These are phyloP conservation scores for Mucor racemosus DNA, from an alignment of 371 early-diverging fungal genomes.

Conservation along the genomic window DNA sequence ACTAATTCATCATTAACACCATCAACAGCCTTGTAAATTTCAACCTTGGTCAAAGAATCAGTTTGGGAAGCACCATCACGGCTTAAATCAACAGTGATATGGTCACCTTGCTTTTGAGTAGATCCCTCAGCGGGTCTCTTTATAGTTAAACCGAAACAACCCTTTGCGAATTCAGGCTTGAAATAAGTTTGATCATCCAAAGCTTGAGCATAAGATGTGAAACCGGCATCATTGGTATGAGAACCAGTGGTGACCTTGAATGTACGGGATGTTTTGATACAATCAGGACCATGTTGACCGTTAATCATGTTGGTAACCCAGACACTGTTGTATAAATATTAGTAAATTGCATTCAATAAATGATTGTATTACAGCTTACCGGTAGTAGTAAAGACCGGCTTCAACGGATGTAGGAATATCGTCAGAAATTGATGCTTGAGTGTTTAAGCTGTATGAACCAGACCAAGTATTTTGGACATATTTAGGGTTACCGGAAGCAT, in stretches of 20 bases:
- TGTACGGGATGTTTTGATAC: slow-evolving; percentile 47
- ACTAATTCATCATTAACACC: slow-evolving; percentile 21
- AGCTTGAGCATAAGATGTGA: slow-evolving; percentile 40
- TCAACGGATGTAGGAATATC: slow-evolving; percentile 30
- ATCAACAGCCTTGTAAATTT: slow-evolving; percentile 26
- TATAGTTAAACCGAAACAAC: slow-evolving; percentile 38
- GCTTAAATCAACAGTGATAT: slow-evolving; percentile 15
- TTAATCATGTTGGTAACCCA: slow-evolving; percentile 42
- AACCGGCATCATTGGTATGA: slow-evolving; percentile 53
- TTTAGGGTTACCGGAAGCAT: slow-evolving; percentile 17
- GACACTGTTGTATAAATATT: slow-evolving; percentile 18
- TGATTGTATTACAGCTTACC: slow-evolving; percentile 19
- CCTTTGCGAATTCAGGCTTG: slow-evolving; percentile 27
- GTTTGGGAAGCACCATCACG: slow-evolving; percentile 40
- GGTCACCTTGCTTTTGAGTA: slow-evolving; percentile 13
- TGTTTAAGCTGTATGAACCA: slow-evolving; percentile 29
- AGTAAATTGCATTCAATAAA: neutral
- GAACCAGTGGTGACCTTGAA: slow-evolving; percentile 58
- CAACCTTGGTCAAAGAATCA: slow-evolving; percentile 26
- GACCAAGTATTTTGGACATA: slow-evolving; percentile 35
- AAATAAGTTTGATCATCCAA: slow-evolving; percentile 25
- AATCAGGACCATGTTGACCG: slow-evolving; percentile 39
- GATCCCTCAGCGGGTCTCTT: slow-evolving; percentile 23
- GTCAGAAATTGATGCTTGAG: slow-evolving; percentile 35
- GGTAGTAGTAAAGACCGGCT: slow-evolving; percentile 36